Percentiles rank a stretch among this genome's conserved stretches.
These are phyloP conservation scores for Sporothrix humicola DNA, from an alignment of 2,329 filamentous ascomycete genomes.

Conservation along the genomic window DNA sequence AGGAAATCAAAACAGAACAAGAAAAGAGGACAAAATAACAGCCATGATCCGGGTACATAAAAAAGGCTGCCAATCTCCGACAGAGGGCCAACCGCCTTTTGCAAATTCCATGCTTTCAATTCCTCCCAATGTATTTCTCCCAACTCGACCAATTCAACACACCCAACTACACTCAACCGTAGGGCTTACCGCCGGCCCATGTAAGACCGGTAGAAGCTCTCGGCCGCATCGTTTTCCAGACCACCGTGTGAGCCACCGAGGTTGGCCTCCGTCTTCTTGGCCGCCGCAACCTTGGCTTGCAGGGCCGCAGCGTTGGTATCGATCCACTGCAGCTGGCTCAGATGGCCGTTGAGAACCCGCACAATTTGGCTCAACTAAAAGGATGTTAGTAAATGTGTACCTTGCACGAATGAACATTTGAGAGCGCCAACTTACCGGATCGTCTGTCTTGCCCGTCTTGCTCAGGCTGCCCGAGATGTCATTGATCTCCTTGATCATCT, in stretches of 20 bases:
- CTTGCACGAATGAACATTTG: background rate
- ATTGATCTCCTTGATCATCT: constrained; percentile 99
- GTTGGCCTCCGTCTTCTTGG: constrained; percentile 77
- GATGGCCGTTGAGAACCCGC: constrained; percentile 89
- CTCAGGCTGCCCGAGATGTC: constrained; percentile 85
- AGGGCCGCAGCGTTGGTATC: constrained; percentile 82
- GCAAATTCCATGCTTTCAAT: constrained; percentile 15
- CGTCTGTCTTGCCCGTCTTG: constrained; percentile 87
- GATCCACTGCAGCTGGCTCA: constrained; percentile 91
- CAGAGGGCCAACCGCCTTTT: background rate
- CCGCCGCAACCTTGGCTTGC: constrained; percentile 79
- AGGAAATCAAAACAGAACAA: constrained; percentile 1
- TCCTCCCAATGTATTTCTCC: background rate
- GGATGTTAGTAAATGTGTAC: constrained; percentile 21
- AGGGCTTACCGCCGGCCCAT: constrained; percentile 68
- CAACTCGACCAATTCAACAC: too few relatives aligned
- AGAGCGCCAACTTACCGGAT: constrained; percentile 70
- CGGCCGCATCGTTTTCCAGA: constrained; percentile 72
- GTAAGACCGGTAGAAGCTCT: constrained; percentile 91
- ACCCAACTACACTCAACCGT: too few relatives aligned
- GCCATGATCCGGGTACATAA: constrained; percentile 11
- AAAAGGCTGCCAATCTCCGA: background rate
- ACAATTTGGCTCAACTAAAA: constrained; percentile 89
- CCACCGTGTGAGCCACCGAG: constrained; percentile 63
- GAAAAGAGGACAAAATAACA: constrained; percentile 3